A percentile compares a stretch with the other conserved stretches of the same genome.
Conservation (phyloP, 78 protist genomes). For the Speleostelium caveatum region DNA sequence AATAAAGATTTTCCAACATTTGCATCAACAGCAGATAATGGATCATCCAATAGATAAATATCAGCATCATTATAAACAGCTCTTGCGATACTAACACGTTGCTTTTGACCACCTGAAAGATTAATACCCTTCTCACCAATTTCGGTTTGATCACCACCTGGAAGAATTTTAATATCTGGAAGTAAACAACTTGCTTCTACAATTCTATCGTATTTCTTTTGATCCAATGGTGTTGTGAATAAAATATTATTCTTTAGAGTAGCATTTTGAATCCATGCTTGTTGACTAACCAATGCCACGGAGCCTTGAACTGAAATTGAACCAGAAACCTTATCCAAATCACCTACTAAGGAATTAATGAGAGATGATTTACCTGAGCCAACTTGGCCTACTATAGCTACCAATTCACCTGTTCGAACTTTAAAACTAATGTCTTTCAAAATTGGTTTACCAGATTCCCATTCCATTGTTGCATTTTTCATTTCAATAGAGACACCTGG, state of each 20-base stretch:
- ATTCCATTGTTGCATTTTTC: slow-evolving; percentile 44
- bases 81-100: slow-evolving; percentile 97
- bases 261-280: slow-evolving; percentile 94
- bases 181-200: slow-evolving; percentile 86
- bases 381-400: slow-evolving; percentile 90
- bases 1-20: slow-evolving; percentile 91
- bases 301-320: slow-evolving; percentile 67
- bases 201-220: slow-evolving; percentile 76
- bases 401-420: slow-evolving; percentile 53
- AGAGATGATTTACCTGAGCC: slow-evolving; percentile 95
- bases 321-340: slow-evolving; percentile 77
- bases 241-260: slow-evolving; percentile 96
- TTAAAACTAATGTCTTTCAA: slow-evolving; percentile 32
- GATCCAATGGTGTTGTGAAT: slow-evolving; percentile 88
- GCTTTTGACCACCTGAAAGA: slow-evolving; percentile 98
- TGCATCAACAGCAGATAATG: slow-evolving; percentile 91
- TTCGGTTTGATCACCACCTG: slow-evolving; percentile 93
- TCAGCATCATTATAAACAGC: slow-evolving; percentile 92
- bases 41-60: slow-evolving; percentile 90
- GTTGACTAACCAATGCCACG: slow-evolving; percentile 91
- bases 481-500: slow-evolving; percentile 13
- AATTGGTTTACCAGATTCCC: slow-evolving; percentile 51
- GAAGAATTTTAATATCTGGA: slow-evolving; percentile 85
- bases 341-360: slow-evolving; percentile 87
- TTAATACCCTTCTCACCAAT: slow-evolving; percentile 96